Evolutionary conservation across 345 rosid species (phyloP).

Genomic region (Zanthoxylum bungeanum): DNA sequence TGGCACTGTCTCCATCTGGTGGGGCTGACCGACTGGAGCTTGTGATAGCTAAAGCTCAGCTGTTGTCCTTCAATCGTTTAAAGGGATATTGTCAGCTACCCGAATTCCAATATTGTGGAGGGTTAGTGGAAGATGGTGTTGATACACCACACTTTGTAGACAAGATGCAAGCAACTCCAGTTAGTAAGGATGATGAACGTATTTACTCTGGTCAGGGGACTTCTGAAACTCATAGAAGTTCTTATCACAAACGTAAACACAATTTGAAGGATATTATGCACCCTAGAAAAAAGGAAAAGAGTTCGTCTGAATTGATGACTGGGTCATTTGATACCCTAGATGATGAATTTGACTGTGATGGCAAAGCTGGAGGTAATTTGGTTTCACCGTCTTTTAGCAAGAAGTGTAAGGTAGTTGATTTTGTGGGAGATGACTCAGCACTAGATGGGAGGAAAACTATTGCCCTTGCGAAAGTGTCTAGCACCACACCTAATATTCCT

Average conservation of each 20-base stretch:
- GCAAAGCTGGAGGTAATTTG: slow-evolving; percentile 28
- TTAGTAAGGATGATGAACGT: slow-evolving; percentile 22
- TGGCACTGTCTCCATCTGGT: slow-evolving; percentile 44
- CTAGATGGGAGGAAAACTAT: slow-evolving; percentile 58
- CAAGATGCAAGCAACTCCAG: slow-evolving; percentile 12
- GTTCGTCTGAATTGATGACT: slow-evolving; percentile 46
- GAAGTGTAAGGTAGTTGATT: slow-evolving; percentile 55
- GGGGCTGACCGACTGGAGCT: slow-evolving; percentile 56
- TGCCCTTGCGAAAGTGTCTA: slow-evolving; percentile 61
- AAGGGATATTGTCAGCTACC: slow-evolving; percentile 52
- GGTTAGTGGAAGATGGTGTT: slow-evolving; percentile 25
- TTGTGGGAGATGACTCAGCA: slow-evolving; percentile 40
- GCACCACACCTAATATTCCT: slow-evolving; percentile 24
- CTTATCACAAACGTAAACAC: slow-evolving; percentile 56
- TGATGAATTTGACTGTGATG: slow-evolving; percentile 41
- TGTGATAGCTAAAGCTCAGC: slow-evolving; percentile 52
- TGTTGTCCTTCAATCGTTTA: slow-evolving; percentile 46
- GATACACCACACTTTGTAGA: slow-evolving; percentile 26
- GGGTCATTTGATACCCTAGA: slow-evolving; percentile 47
- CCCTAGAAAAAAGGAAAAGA: slow-evolving; percentile 51
- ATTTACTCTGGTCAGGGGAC: slow-evolving; percentile 19
- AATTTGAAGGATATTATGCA: slow-evolving; percentile 51
- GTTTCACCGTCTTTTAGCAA: slow-evolving; percentile 40
- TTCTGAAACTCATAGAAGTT: slow-evolving; percentile 29
- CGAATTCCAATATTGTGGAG: slow-evolving; percentile 41